Conservation (phyloP, 768 basidiomycete genomes). For the Termitomyces sp. region DNA sequence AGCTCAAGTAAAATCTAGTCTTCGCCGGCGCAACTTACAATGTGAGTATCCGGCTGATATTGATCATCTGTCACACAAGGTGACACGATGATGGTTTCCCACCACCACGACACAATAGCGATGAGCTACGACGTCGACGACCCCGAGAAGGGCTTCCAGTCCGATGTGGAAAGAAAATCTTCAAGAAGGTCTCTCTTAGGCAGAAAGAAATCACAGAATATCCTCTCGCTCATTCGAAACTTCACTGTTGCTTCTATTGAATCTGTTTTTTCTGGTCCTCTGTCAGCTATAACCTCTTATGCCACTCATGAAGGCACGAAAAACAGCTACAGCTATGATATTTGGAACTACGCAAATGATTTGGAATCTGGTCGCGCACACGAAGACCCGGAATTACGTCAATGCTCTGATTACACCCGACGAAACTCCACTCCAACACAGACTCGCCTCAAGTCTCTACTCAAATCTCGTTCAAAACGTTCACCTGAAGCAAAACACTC, state of each 20-base stretch:
- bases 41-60: not conserved
- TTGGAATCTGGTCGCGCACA: slow-evolving; percentile 8
- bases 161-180: slow-evolving; percentile 1
- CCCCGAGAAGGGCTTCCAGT: slow-evolving; percentile 5
- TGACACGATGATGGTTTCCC: not conserved
- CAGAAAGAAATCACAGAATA: slow-evolving; percentile 7
- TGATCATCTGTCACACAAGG: not conserved
- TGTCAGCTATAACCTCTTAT: slow-evolving; percentile 11
- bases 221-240: slow-evolving; percentile 18
- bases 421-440: slow-evolving; percentile 16
- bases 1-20: too few relatives aligned
- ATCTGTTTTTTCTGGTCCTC: slow-evolving; percentile 16
- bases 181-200: not conserved
- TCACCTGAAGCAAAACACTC: slow-evolving; percentile 16
- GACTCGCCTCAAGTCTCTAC: slow-evolving; percentile 15
- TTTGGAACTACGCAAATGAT: slow-evolving; percentile 10
- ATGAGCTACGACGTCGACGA: slow-evolving; percentile 14
- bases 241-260: slow-evolving; percentile 18
- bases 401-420: not conserved
- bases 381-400: slow-evolving; percentile 1
- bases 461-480: slow-evolving; percentile 12
- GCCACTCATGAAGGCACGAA: slow-evolving; percentile 6
- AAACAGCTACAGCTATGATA: not conserved
- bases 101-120: not conserved
- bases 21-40: not conserved